Percentiles rank a stretch among this genome's conserved stretches.
Evolutionary conservation across 345 rosid genomes (phyloP).

Genomic region (Balakata baccata): DNA sequence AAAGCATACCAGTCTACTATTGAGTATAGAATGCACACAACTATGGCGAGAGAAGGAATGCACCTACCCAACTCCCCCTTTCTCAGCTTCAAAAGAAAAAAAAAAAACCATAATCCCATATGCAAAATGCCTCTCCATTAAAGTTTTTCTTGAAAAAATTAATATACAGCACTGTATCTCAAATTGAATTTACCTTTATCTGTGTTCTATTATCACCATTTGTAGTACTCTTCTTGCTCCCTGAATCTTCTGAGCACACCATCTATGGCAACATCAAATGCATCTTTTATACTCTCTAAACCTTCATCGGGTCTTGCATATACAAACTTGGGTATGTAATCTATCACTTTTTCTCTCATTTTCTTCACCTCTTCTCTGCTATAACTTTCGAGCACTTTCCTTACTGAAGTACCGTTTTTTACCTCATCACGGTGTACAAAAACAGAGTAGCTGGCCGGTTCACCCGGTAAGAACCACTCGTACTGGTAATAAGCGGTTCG

Average conservation of each 20-base stretch:
- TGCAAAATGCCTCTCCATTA: too few species aligned
- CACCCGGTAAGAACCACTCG: conserved; percentile 84
- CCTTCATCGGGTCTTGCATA: conserved; percentile 64
- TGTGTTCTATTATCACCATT: conserved; percentile 41
- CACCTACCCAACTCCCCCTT: not conserved
- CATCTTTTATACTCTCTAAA: conserved; percentile 63
- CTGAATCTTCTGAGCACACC: conserved; percentile 72
- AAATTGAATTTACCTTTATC: not conserved
- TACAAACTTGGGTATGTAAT: conserved; percentile 61
- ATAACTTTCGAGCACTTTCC: conserved; percentile 56
- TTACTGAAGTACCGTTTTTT: conserved; percentile 65
- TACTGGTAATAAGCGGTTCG: conserved; percentile 82
- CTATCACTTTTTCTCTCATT: conserved; percentile 81
- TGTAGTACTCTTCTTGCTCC: conserved; percentile 64
- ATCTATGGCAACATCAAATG: conserved; percentile 88
- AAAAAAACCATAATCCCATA: too few species aligned
- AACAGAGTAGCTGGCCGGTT: conserved; percentile 69
- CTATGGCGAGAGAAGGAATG: not conserved
- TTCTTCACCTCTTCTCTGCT: conserved; percentile 56
- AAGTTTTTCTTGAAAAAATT: not conserved
- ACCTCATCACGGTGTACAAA: conserved; percentile 71
- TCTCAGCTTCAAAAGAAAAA: not conserved
- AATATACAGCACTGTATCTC: not conserved
- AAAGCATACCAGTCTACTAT: not conserved
- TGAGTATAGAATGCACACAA: not conserved